These are phyloP conservation scores for Porcisia hertigi DNA, from an alignment of 208 protist species.

Conservation along the genomic window DNA sequence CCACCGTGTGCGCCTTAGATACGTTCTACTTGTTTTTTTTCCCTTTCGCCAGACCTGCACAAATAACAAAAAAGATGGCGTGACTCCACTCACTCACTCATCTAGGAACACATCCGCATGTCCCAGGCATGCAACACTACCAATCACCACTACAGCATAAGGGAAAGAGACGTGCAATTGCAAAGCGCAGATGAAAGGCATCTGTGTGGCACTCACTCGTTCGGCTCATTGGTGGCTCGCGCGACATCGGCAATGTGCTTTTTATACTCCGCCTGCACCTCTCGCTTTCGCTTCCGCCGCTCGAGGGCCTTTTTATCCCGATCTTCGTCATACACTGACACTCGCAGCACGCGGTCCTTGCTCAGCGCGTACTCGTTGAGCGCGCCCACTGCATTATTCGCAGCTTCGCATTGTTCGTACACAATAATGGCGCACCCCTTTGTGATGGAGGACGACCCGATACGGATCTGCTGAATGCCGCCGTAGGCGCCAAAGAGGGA, in stretches of 20 bases:
- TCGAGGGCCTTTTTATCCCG: slow-evolving; percentile 78
- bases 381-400: slow-evolving; percentile 56
- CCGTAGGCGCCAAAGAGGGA: slow-evolving; percentile 86
- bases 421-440: slow-evolving; percentile 87
- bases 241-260: slow-evolving; percentile 59
- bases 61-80: background rate
- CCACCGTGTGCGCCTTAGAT: background rate
- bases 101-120: background rate
- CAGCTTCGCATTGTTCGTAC: slow-evolving; percentile 86
- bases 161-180: background rate
- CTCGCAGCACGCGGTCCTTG: slow-evolving; percentile 66
- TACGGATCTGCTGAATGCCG: slow-evolving; percentile 78
- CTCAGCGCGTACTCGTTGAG: slow-evolving; percentile 74
- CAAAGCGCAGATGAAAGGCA: background rate
- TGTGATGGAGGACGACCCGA: slow-evolving; percentile 63
- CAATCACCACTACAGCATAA: background rate
- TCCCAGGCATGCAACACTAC: background rate
- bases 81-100: background rate
- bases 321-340: slow-evolving; percentile 84
- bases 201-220: slow-evolving; percentile 1
- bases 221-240: slow-evolving; percentile 18
- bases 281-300: slow-evolving; percentile 73
- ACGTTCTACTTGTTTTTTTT: background rate
- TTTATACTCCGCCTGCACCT: slow-evolving; percentile 80
- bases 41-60: background rate